These are phyloP conservation scores for Dendrobium nobile DNA, from an alignment of 106 monocot genomes.

Conservation along the genomic window DNA sequence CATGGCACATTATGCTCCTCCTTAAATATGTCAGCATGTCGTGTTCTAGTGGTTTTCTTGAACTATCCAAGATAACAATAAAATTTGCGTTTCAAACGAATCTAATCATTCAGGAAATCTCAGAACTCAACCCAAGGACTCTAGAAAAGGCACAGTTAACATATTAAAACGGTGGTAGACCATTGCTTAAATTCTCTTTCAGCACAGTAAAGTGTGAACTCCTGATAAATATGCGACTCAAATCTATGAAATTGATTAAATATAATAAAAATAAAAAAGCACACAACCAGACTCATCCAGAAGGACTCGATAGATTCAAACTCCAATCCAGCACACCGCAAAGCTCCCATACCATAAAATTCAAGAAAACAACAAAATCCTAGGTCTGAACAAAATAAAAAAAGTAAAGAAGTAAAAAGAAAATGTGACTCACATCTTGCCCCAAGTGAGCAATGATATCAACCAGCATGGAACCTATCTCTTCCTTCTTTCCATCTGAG, in stretches of 20 bases:
- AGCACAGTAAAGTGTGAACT: too few relatives aligned
- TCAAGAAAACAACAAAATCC: neutral
- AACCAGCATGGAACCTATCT: conserved; percentile 56
- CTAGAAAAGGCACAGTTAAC: neutral
- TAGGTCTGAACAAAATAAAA: neutral
- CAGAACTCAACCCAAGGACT: too few relatives aligned
- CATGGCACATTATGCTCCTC: neutral
- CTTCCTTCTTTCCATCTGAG: conserved; percentile 28
- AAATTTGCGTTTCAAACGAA: neutral
- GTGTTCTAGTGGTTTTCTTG: neutral
- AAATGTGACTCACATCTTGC: conserved; percentile 63
- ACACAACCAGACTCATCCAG: neutral
- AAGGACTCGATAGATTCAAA: neutral
- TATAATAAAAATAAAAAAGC: neutral
- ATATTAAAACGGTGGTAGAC: neutral
- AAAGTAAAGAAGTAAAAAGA: neutral
- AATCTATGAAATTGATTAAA: neutral
- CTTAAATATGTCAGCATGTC: neutral
- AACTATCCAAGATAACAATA: neutral
- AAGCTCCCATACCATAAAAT: neutral
- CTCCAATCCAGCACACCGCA: neutral
- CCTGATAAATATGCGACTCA: neutral
- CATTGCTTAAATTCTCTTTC: too few relatives aligned
- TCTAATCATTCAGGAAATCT: neutral
- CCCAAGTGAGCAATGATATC: conserved; percentile 82